Base-by-base conservation (phyloP, 192 early-diverging fungal species). In the Linnemannia schmuckeri region DNA sequence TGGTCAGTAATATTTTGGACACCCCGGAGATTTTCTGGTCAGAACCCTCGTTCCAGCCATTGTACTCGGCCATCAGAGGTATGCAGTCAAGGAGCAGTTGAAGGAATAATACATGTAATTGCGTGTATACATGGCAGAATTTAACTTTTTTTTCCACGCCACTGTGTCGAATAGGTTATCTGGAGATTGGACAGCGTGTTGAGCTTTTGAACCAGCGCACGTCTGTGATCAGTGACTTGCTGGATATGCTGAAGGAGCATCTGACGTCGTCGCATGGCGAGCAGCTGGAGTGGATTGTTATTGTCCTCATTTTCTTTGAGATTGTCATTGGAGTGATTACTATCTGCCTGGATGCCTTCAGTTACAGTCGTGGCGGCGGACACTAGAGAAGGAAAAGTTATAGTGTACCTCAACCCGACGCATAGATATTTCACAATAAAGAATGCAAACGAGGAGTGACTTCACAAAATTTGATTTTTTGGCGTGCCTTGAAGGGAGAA, bases 161-260 rank as follows among this genome's bases (percentile, higher is more conserved):
- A 54, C 55, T 37, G 6, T 42, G 69, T 37, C 37, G 77, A 37
- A 5, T 79, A 87, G 93, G 94, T 72, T 96, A 96, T 80, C 83
- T 96, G 63, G 96, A 97, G 82, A 96, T 97, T 47, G 92, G 94
- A 33, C 95, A 96, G 77, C 94, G 97, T 30, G 97, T 97, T 12
- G 96, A 97, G 79, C 88, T 98, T 24, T 90, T 99, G 81, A 99
- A 99, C 88, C 97, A 97, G 78, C 91, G 98, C 15, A 97, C 97
- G 47, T 92, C 91, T 24, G 97, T 99, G 6, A 98, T 99, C 75
- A 94, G 94, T 82, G 96, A 98, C 85, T 88, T 99, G 71, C 89
- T 99, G 81, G 97, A 98, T 47, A 98, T 99, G 97, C 89, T 99
- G 61, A 97, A 97, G 78, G 97, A 98, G 44, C 97, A 99, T 82